These are phyloP conservation scores for Apiospora kogelbergensis DNA, from an alignment of 2,329 filamentous ascomycete genomes.

Conservation along the genomic window DNA sequence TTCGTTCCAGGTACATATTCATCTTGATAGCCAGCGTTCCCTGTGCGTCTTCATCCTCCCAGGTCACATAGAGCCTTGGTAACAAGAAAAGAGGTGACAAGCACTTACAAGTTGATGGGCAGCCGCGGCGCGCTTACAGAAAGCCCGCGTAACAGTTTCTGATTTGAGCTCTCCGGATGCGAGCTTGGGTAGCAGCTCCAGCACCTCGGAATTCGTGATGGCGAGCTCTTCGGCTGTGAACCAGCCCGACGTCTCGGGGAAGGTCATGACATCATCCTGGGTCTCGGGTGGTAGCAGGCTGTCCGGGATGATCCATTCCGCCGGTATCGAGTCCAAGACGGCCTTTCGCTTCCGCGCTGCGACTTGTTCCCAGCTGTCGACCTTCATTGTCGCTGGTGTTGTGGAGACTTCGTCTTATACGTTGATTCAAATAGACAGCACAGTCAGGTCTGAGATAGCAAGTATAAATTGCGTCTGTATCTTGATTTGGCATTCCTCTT, in stretches of 20 bases:
- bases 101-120: conserved; percentile 36
- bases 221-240: conserved; percentile 47
- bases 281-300: conserved; percentile 52
- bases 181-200: conserved; percentile 34
- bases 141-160: conserved; percentile 35
- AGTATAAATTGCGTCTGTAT: no score
- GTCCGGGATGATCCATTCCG: conserved; percentile 56
- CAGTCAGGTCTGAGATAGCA: no score
- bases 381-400: neutral
- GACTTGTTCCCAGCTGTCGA: conserved; percentile 39
- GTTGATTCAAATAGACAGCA: neutral
- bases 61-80: no score
- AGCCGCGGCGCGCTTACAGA: conserved; percentile 38
- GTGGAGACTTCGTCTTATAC: no score
- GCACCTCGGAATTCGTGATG: conserved; percentile 35
- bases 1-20: no score
- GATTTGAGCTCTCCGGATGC: conserved; percentile 37
- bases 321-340: conserved; percentile 50
- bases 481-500: no score
- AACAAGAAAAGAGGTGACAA: neutral
- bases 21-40: neutral
- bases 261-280: conserved; percentile 55
- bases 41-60: neutral
- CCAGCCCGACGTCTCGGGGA: conserved; percentile 58
- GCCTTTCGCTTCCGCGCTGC: conserved; percentile 43